Percentiles rank a stretch among this genome's conserved stretches.
Evolutionary conservation across 2,329 filamentous ascomycete species (phyloP).

Genomic region (Bipolaris zeicola): DNA sequence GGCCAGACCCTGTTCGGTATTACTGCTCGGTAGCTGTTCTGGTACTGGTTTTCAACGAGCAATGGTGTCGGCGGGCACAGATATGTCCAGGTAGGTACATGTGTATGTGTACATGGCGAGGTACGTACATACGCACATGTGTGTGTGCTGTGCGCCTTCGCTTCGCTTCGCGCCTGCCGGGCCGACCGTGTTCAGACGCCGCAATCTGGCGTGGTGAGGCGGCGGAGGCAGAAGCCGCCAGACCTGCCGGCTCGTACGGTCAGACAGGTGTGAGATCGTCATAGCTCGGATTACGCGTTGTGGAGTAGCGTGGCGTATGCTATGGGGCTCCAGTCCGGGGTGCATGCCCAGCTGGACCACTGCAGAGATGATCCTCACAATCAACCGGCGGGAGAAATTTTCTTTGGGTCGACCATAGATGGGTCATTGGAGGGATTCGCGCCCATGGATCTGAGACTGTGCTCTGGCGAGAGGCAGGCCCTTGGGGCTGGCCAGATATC

Average conservation of each 20-base stretch:
- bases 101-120: background rate
- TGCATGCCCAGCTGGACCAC: constrained; percentile 23
- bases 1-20: background rate
- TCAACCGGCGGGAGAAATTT: constrained; percentile 9
- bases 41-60: background rate
- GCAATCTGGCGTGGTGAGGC: constrained; percentile 6
- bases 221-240: constrained; percentile 12
- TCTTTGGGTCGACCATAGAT: background rate
- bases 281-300: constrained; percentile 24
- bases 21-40: background rate
- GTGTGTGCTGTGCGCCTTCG: background rate
- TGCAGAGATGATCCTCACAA: constrained; percentile 9
- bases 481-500: background rate
- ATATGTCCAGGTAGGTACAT: background rate
- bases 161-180: constrained; percentile 11
- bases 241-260: constrained; percentile 26
- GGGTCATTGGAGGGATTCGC: constrained; percentile 7
- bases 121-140: background rate
- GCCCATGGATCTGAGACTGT: constrained; percentile 6
- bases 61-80: background rate
- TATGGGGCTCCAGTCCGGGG: constrained; percentile 33
- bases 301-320: constrained; percentile 20
- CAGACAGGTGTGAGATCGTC: constrained; percentile 17
- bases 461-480: background rate
- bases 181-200: constrained; percentile 15